Evolutionary conservation across 2,329 filamentous ascomycete species (phyloP), one percentile per base, ranked within the genome.

Genomic region (Phyllosticta ampelicida): DNA sequence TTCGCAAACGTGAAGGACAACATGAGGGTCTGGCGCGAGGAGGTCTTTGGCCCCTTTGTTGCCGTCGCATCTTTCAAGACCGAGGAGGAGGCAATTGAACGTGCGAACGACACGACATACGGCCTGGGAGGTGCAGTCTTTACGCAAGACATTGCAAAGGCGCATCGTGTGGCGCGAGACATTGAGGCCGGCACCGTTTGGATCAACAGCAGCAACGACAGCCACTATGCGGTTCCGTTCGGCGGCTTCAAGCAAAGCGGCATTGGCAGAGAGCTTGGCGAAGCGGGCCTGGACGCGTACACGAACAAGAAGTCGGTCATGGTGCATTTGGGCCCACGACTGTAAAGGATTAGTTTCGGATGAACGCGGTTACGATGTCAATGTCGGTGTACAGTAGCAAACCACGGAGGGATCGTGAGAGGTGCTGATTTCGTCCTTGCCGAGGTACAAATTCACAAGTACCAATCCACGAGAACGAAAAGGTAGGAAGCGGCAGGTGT

Each of bases 31-130:
- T 80, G 84, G 9, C 69, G 73, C 28, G 82, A 85, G 63, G 83
- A 86, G 65, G 79, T 81, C 3, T 86, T 85, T 62, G 82, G 61
- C 0, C 85, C 85, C 0, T 82, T 88, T 29, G 75, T 87, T 1
- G 84, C 85, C 0, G 71, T 86, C 8, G 65, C 86, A 58, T 78
- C 76, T 19, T 88, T 83, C 83, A 73, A 73, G 0, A 75, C 79
- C 26, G 84, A 87, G 61, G 69, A 69, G 13, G 68, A 70, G 78
- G 73, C 78, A 75, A 60, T 74, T 73, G 55, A 73, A 66, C 69
- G 73, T 66, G 64, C 73, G 44, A 82, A 82, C 67, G 68, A 74
- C 63, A 75, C 73, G 26, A 73, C 75, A 52, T 73, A 73, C 16
- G 80, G 80, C 50, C 74, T 83, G 1, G 80, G 77, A 48, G 78